Percentiles rank a stretch among this genome's conserved stretches.
Conservation (phyloP, 805 yeast genomes). For the Saccharomyces kudriavzevii region DNA sequence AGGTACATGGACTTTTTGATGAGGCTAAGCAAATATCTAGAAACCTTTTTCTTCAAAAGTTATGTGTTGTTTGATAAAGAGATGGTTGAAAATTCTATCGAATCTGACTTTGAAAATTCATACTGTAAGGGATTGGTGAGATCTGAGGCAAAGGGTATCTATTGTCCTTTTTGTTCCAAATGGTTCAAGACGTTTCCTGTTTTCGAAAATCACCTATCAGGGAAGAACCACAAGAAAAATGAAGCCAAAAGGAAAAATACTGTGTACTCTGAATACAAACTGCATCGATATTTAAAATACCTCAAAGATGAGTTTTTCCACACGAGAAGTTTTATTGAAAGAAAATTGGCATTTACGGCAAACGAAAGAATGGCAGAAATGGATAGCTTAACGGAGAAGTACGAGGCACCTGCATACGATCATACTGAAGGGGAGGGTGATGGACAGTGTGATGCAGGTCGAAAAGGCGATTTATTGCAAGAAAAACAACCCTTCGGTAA, state of each 20-base stretch:
- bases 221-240: conserved; percentile 67
- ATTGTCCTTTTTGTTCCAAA: conserved; percentile 59
- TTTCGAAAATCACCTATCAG: conserved; percentile 57
- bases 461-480: conserved; percentile 4
- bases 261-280: conserved; percentile 33
- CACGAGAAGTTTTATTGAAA: conserved; percentile 55
- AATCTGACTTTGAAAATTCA: conserved; percentile 5
- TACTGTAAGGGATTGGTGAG: conserved; percentile 17
- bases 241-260: conserved; percentile 18
- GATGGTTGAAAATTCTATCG: conserved; percentile 4
- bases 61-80: conserved; percentile 43
- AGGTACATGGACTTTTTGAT: conserved; percentile 40
- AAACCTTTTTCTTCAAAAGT: conserved; percentile 37
- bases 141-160: conserved; percentile 29
- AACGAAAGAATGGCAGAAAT: conserved; percentile 56
- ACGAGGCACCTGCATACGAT: conserved; percentile 32
- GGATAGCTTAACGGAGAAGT: conserved; percentile 33
- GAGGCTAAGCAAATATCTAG: conserved; percentile 43
- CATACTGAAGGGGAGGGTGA: conserved; percentile 35
- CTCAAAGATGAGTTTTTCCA: conserved; percentile 36
- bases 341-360: conserved; percentile 60
- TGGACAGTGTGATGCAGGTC: conserved; percentile 15
- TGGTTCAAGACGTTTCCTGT: conserved; percentile 57
- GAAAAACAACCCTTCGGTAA: conserved; percentile 31
- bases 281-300: conserved; percentile 32